Percentiles rank a stretch among this genome's conserved stretches.
These are phyloP conservation scores for Boletus tomentosulus DNA, from an alignment of 768 basidiomycete genomes.

Conservation along the genomic window DNA sequence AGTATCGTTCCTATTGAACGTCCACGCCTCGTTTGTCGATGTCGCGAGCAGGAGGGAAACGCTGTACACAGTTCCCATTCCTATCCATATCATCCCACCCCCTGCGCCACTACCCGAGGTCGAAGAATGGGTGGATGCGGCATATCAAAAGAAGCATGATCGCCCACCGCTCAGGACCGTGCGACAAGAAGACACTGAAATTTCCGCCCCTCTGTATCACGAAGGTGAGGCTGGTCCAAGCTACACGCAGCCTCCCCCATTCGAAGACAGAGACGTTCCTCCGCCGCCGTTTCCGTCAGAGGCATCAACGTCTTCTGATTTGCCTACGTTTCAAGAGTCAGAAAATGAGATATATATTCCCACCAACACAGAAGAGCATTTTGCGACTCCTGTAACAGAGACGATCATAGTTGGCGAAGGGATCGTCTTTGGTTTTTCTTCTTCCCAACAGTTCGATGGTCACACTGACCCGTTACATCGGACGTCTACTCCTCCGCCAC, in stretches of 20 bases:
- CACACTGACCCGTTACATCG: constrained; percentile 66
- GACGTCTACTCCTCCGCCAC: constrained; percentile 67
- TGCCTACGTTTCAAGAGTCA: constrained; percentile 78
- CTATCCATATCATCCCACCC: constrained; percentile 67
- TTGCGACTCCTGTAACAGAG: constrained; percentile 30
- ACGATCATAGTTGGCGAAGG: constrained; percentile 67
- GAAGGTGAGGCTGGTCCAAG: constrained; percentile 77
- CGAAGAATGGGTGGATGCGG: constrained; percentile 64
- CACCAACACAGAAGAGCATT: constrained; percentile 33
- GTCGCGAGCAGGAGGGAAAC: constrained; percentile 64
- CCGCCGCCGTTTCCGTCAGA: constrained; percentile 61
- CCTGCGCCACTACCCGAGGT: constrained; percentile 78
- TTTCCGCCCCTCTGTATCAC: constrained; percentile 59
- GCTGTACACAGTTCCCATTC: constrained; percentile 59
- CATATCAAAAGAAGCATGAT: constrained; percentile 88
- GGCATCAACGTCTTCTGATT: constrained; percentile 52
- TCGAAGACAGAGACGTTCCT: constrained; percentile 79
- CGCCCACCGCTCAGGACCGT: constrained; percentile 69
- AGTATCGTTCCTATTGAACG: constrained; percentile 72
- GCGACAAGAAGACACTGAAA: constrained; percentile 62
- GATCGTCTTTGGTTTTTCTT: constrained; percentile 65
- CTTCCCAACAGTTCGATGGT: constrained; percentile 77
- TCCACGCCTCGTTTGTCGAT: constrained; percentile 77
- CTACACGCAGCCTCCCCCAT: constrained; percentile 67
- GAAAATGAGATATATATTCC: constrained; percentile 75